A percentile compares a stretch with the other conserved stretches of the same genome.
These are phyloP conservation scores for Cyanodermella asteris DNA, from an alignment of 2,329 filamentous ascomycete species.

Conservation along the genomic window DNA sequence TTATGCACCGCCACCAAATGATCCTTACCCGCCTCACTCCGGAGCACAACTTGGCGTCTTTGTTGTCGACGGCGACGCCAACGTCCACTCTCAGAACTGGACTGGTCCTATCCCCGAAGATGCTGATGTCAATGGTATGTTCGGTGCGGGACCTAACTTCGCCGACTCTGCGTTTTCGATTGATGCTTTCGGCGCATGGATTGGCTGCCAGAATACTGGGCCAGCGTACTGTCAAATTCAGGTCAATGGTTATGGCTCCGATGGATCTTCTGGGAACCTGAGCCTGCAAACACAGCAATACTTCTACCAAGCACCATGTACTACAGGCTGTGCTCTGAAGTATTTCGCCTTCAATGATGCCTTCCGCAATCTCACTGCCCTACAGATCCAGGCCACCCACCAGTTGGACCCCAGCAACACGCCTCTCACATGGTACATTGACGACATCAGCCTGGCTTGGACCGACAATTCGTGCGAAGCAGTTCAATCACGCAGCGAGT, in stretches of 20 bases:
- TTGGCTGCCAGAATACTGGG: conserved; percentile 7
- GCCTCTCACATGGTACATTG: conserved; percentile 7
- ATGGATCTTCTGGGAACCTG: neutral
- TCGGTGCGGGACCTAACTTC: conserved; percentile 7
- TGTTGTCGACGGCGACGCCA: conserved; percentile 1
- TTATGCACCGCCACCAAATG: conserved; percentile 7
- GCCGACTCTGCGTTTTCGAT: conserved; percentile 7
- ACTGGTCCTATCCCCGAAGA: conserved; percentile 5
- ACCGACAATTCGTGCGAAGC: conserved; percentile 8
- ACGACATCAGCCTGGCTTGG: conserved; percentile 7
- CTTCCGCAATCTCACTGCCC: conserved; percentile 5
- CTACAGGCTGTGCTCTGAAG: conserved; percentile 6
- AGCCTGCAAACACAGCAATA: too few species aligned
- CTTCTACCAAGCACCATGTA: too few species aligned
- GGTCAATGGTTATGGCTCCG: conserved; percentile 3
- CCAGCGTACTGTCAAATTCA: conserved; percentile 6
- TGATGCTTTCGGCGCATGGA: conserved; percentile 6
- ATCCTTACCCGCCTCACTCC: conserved; percentile 7
- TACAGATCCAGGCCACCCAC: conserved; percentile 6
- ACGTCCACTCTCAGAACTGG: conserved; percentile 1
- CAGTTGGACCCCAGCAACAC: conserved; percentile 3
- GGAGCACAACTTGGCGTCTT: conserved; percentile 7
- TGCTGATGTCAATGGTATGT: conserved; percentile 5
- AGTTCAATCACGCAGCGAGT: too few species aligned
- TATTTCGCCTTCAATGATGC: conserved; percentile 4